A percentile compares a stretch with the other conserved stretches of the same genome.
Conservation (phyloP, 164 flowering plant species). For the Cinnamomum micranthum region DNA sequence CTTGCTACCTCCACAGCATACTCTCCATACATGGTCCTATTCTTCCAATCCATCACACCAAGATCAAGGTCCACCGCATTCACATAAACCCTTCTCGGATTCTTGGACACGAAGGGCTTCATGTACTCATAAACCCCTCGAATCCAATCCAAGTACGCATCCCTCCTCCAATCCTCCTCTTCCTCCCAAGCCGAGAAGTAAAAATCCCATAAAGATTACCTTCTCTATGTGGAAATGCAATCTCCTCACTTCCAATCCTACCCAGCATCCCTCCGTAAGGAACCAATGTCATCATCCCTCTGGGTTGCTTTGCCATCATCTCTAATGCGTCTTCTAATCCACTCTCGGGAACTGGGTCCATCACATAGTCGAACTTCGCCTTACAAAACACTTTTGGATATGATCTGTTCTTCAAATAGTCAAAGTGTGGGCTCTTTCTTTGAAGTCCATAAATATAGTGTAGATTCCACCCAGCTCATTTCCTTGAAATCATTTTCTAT, state of each 20-base stretch:
- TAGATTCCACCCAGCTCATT: conserved; percentile 24
- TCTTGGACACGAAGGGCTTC: conserved; percentile 21
- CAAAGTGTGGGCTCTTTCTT: not conserved
- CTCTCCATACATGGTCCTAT: not conserved
- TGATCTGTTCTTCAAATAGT: conserved; percentile 14
- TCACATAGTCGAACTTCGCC: conserved; percentile 24
- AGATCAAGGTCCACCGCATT: conserved; percentile 31
- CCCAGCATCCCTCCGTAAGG: conserved; percentile 24
- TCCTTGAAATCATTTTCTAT: conserved; percentile 13
- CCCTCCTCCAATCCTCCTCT: conserved; percentile 9
- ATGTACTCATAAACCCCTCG: conserved; percentile 17
- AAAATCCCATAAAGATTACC: conserved; percentile 21
- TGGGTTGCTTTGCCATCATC: conserved; percentile 15
- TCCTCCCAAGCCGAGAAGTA: conserved; percentile 20
- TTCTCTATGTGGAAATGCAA: conserved; percentile 25
- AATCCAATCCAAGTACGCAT: conserved; percentile 14
- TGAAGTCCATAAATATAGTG: conserved; percentile 8
- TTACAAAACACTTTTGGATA: conserved; percentile 14
- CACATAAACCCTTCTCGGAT: conserved; percentile 23
- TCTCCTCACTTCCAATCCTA: conserved; percentile 10
- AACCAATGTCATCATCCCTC: conserved; percentile 16
- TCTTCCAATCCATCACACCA: conserved; percentile 16
- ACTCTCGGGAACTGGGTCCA: conserved; percentile 7
- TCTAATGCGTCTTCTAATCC: conserved; percentile 9
- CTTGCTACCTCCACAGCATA: conserved; percentile 27